Conservation (phyloP, 345 rosid species). For the Lepidium africanum region DNA sequence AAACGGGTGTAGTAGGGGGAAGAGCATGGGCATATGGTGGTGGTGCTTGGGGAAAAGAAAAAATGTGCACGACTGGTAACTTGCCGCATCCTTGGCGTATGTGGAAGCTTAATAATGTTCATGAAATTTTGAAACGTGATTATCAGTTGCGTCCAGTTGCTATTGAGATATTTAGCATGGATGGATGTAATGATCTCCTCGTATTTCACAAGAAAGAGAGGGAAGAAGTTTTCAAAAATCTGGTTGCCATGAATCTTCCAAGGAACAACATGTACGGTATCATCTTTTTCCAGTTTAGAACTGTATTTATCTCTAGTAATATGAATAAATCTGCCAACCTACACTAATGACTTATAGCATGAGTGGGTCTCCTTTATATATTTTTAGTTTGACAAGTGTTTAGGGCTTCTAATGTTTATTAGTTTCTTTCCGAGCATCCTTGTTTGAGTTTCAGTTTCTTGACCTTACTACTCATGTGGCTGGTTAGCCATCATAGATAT, state of each 20-base stretch:
- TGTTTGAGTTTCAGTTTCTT: background rate
- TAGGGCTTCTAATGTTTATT: background rate
- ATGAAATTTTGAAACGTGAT: conserved; percentile 96
- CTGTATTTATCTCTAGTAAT: background rate
- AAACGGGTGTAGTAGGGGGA: conserved; percentile 66
- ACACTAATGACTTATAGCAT: background rate
- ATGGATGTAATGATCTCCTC: conserved; percentile 95
- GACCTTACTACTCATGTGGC: background rate
- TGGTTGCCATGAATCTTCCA: conserved; percentile 93
- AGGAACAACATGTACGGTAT: conserved; percentile 83
- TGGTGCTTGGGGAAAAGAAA: conserved; percentile 99
- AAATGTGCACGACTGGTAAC: conserved; percentile 60
- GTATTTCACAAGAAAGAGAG: conserved; percentile 98
- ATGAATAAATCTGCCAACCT: background rate
- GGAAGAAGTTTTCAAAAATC: conserved; percentile 96
- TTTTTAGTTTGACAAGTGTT: background rate
- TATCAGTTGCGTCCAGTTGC: conserved; percentile 99
- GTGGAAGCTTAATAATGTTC: conserved; percentile 98
- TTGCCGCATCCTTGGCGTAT: conserved; percentile 92
- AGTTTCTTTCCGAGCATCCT: background rate
- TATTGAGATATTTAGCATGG: conserved; percentile 97
- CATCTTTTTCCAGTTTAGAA: background rate
- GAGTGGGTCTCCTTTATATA: background rate
- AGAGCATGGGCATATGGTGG: conserved; percentile 99
- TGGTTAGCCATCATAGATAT: background rate